Percentiles rank a stretch among this genome's conserved stretches.
Conservation (phyloP, 2,329 filamentous ascomycete genomes). For the Hypoxylon sp. region DNA sequence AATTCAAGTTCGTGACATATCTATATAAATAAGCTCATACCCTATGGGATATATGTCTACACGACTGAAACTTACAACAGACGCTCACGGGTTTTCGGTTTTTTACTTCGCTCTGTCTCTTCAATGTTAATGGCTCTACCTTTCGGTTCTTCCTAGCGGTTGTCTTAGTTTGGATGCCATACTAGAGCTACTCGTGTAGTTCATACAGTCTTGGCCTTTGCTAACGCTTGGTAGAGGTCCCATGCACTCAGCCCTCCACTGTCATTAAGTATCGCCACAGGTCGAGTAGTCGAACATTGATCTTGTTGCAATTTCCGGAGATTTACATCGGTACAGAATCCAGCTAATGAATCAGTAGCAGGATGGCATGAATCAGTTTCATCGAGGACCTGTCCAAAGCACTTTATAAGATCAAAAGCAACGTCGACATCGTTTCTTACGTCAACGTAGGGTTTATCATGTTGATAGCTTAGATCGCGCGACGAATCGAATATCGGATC, state of each 20-base stretch:
- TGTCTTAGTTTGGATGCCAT: neutral
- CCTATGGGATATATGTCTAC: neutral
- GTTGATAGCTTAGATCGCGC: slow-evolving; percentile 3
- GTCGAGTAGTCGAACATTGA: neutral
- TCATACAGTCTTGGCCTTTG: neutral
- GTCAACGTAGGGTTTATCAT: slow-evolving; percentile 11
- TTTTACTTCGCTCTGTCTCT: neutral
- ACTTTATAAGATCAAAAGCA: neutral
- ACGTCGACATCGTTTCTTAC: neutral
- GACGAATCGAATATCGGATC: slow-evolving; percentile 20
- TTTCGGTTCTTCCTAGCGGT: neutral
- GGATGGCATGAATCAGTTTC: slow-evolving; percentile 15
- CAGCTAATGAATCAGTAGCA: slow-evolving; percentile 15
- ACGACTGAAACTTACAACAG: neutral
- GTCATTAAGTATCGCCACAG: slow-evolving; percentile 22
- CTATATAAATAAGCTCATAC: slow-evolving; percentile 11
- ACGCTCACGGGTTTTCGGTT: neutral
- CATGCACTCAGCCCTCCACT: slow-evolving; percentile 13
- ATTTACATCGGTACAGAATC: slow-evolving; percentile 18
- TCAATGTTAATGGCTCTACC: neutral
- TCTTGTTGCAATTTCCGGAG: neutral
- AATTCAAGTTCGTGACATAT: slow-evolving; percentile 28
- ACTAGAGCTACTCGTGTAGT: neutral
- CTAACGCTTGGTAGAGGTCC: slow-evolving; percentile 15
- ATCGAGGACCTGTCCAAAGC: slow-evolving; percentile 23